Percentiles rank a stretch among this genome's conserved stretches.
These are phyloP conservation scores for Ophiostoma novo-ulmi DNA, from an alignment of 2,329 filamentous ascomycete genomes.

Conservation along the genomic window DNA sequence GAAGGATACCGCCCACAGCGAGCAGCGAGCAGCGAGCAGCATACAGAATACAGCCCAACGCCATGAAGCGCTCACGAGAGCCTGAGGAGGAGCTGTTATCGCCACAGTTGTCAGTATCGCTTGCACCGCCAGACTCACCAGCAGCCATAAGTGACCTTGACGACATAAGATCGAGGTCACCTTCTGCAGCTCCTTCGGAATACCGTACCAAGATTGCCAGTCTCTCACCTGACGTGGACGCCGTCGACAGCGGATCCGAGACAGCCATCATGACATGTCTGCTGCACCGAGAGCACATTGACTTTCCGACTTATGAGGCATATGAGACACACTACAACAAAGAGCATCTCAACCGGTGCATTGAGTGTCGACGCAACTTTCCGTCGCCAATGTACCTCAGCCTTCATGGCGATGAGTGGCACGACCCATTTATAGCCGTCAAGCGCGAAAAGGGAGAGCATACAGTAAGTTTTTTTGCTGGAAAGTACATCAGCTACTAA, in stretches of 20 bases:
- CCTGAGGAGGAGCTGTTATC: constrained; percentile 42
- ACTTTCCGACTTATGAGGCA: constrained; percentile 69
- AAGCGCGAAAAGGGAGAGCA: constrained; percentile 76
- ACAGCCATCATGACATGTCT: constrained; percentile 65
- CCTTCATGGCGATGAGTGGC: constrained; percentile 85
- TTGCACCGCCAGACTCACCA: neutral
- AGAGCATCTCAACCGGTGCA: constrained; percentile 76
- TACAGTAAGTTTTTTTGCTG: constrained; percentile 54
- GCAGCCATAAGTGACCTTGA: neutral
- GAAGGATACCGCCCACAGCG: neutral
- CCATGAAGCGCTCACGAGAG: constrained; percentile 61
- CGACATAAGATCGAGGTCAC: neutral
- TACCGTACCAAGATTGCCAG: constrained; percentile 51
- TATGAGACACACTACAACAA: constrained; percentile 85
- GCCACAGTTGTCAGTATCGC: constrained; percentile 7
- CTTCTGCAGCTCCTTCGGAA: neutral
- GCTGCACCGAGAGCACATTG: constrained; percentile 64
- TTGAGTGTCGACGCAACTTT: constrained; percentile 80
- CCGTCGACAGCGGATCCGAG: constrained; percentile 30
- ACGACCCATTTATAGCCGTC: constrained; percentile 72
- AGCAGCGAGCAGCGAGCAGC: neutral
- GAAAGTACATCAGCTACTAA: no score
- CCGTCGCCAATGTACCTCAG: constrained; percentile 74
- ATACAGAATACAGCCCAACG: neutral
- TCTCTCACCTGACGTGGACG: constrained; percentile 46